Evolutionary conservation across 208 protist genomes (phyloP).

Genomic region (Crithidia sp.): DNA sequence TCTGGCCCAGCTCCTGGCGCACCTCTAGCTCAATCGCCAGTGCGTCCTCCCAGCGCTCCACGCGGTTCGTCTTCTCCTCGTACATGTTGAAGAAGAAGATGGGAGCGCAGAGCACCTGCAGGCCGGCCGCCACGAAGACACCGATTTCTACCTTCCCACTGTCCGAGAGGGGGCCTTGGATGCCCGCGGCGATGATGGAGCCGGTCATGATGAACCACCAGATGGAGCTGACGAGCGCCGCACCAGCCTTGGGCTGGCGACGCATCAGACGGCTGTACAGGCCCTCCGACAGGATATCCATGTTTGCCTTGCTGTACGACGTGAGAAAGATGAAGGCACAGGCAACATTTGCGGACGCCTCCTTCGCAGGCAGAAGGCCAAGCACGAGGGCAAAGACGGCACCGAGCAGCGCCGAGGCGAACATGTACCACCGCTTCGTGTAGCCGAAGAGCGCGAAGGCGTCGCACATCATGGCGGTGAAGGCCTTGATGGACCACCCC

Average conservation of each 20-base stretch:
- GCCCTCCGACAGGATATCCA: slow-evolving; percentile 78
- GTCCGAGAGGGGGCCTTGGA: slow-evolving; percentile 69
- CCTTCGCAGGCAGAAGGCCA: slow-evolving; percentile 48
- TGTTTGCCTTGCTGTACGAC: slow-evolving; percentile 52
- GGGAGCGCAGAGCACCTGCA: slow-evolving; percentile 49
- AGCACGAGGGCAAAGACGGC: slow-evolving; percentile 43
- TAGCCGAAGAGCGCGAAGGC: slow-evolving; percentile 64
- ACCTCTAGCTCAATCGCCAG: slow-evolving; percentile 32
- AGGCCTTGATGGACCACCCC: slow-evolving; percentile 73
- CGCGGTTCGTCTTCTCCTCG: slow-evolving; percentile 59
- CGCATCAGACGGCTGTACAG: slow-evolving; percentile 78
- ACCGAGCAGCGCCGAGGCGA: slow-evolving; percentile 47
- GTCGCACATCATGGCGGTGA: slow-evolving; percentile 68
- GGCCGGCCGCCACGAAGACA: slow-evolving; percentile 49
- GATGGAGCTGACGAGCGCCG: slow-evolving; percentile 65
- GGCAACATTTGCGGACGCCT: slow-evolving; percentile 40
- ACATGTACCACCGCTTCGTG: slow-evolving; percentile 80
- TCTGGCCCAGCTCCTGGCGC: slow-evolving; percentile 30
- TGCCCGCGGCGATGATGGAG: slow-evolving; percentile 38
- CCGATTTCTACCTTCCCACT: slow-evolving; percentile 34
- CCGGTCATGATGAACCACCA: slow-evolving; percentile 71
- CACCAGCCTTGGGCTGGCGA: slow-evolving; percentile 41
- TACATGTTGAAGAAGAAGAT: slow-evolving; percentile 74
- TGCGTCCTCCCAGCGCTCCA: slow-evolving; percentile 53
- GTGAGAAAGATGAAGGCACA: slow-evolving; percentile 62